phyloP scores from a whole-genome alignment of 2,329 filamentous ascomycete species.

The Nothophoma quercina region DNA sequence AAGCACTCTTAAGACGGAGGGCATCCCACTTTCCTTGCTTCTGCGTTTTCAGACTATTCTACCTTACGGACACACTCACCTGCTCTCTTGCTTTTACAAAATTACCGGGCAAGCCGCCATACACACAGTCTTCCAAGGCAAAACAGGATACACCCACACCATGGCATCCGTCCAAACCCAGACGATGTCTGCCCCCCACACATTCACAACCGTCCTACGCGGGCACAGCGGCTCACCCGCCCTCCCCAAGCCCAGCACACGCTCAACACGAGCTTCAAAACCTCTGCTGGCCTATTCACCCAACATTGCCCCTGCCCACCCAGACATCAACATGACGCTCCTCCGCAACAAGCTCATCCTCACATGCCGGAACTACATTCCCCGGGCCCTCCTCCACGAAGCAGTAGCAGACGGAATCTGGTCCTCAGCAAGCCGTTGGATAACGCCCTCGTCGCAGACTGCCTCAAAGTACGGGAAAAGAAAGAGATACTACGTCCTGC shows the following conservation, averaged over 20 bases:
- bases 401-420: constrained; percentile 37
- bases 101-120: constrained; percentile 5
- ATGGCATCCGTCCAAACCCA: constrained; percentile 40
- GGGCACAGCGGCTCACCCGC: constrained; percentile 18
- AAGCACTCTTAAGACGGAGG: constrained; percentile 9
- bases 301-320: constrained; percentile 31
- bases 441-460: constrained; percentile 26
- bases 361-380: constrained; percentile 32
- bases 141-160: background rate
- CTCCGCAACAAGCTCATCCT: constrained; percentile 39
- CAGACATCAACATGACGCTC: constrained; percentile 35
- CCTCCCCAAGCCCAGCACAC: constrained; percentile 27
- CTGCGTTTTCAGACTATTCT: constrained; percentile 9
- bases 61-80: background rate
- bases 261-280: constrained; percentile 31
- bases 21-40: constrained; percentile 15
- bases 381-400: constrained; percentile 25
- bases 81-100: background rate
- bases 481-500: constrained; percentile 36
- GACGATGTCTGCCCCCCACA: constrained; percentile 31
- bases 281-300: constrained; percentile 32
- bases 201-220: constrained; percentile 29
- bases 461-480: constrained; percentile 27
- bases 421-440: constrained; percentile 32
- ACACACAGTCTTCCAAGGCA: background rate